A percentile compares a stretch with the other conserved stretches of the same genome.
phyloP scores from a whole-genome alignment of 2,329 filamentous ascomycete species.

The Helicocarpus griseus region DNA sequence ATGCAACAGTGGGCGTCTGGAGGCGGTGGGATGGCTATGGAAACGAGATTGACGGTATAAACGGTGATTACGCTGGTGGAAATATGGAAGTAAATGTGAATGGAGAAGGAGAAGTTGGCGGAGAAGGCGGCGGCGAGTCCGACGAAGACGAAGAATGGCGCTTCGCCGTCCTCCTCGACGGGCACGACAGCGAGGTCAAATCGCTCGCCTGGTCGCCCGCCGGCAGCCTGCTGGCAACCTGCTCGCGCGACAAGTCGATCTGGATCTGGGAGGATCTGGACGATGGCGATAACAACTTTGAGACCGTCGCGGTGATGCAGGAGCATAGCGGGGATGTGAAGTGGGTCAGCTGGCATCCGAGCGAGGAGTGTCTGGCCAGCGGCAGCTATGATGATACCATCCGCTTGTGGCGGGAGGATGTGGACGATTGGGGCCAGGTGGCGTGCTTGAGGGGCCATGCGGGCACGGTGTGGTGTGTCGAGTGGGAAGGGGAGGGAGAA shows the following conservation, averaged over 20 bases:
- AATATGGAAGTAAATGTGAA: slow-evolving; percentile 16
- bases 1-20: slow-evolving; percentile 83
- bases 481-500: slow-evolving; percentile 43
- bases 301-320: slow-evolving; percentile 88
- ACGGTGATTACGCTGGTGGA: slow-evolving; percentile 16
- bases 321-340: slow-evolving; percentile 97
- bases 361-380: slow-evolving; percentile 69
- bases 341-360: slow-evolving; percentile 82
- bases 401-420: slow-evolving; percentile 78
- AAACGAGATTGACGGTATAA: slow-evolving; percentile 16
- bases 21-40: slow-evolving; percentile 48
- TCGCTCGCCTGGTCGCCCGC: slow-evolving; percentile 51
- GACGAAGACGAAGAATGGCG: slow-evolving; percentile 77
- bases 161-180: slow-evolving; percentile 83
- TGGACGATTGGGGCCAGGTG: slow-evolving; percentile 90
- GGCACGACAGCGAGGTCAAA: slow-evolving; percentile 94
- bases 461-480: slow-evolving; percentile 83
- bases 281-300: slow-evolving; percentile 85
- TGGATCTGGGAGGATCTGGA: slow-evolving; percentile 97
- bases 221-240: slow-evolving; percentile 81
- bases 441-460: slow-evolving; percentile 68
- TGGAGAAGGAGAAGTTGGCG: slow-evolving; percentile 14
- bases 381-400: slow-evolving; percentile 93
- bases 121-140: slow-evolving; percentile 39
- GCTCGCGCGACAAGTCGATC: slow-evolving; percentile 82